Conservation (phyloP, 768 basidiomycete species). For the Ephemerocybe angulata region DNA sequence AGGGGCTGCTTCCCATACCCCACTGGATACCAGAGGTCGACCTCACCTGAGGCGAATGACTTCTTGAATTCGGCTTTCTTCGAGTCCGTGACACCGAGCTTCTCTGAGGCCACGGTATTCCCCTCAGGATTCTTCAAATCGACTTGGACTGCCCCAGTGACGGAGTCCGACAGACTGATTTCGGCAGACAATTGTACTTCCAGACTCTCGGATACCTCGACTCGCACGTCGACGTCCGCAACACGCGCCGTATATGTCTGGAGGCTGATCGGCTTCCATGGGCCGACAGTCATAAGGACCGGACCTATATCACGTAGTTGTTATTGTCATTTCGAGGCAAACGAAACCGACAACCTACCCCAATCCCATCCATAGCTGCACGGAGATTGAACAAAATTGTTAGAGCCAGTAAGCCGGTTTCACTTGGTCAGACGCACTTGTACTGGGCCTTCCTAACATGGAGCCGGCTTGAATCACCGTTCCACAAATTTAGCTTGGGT, state of each 20-base stretch:
- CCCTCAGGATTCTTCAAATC: slow-evolving; percentile 49
- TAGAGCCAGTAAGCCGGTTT: not conserved
- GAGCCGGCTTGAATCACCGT: slow-evolving; percentile 86
- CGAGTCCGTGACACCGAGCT: slow-evolving; percentile 31
- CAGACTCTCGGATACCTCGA: slow-evolving; percentile 50
- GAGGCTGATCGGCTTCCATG: slow-evolving; percentile 78
- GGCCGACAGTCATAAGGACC: slow-evolving; percentile 80
- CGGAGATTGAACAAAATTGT: not conserved
- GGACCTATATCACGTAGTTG: slow-evolving; percentile 50
- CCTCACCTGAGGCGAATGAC: slow-evolving; percentile 48
- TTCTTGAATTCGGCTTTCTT: slow-evolving; percentile 41
- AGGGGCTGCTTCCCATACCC: slow-evolving; percentile 80
- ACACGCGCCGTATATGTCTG: slow-evolving; percentile 67
- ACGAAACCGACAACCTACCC: slow-evolving; percentile 40
- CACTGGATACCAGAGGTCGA: slow-evolving; percentile 84
- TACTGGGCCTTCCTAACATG: slow-evolving; percentile 94
- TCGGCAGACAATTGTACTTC: slow-evolving; percentile 49
- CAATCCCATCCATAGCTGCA: slow-evolving; percentile 88
- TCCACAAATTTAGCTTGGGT: slow-evolving; percentile 68
- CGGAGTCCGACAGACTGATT: slow-evolving; percentile 39
- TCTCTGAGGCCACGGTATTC: slow-evolving; percentile 37
- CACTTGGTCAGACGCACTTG: slow-evolving; percentile 47
- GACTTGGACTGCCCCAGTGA: slow-evolving; percentile 41
- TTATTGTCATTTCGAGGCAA: not conserved
- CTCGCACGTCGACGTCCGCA: slow-evolving; percentile 60